These are phyloP conservation scores for Mortierella sp. DNA, from an alignment of 371 early-diverging fungal species.

Conservation along the genomic window DNA sequence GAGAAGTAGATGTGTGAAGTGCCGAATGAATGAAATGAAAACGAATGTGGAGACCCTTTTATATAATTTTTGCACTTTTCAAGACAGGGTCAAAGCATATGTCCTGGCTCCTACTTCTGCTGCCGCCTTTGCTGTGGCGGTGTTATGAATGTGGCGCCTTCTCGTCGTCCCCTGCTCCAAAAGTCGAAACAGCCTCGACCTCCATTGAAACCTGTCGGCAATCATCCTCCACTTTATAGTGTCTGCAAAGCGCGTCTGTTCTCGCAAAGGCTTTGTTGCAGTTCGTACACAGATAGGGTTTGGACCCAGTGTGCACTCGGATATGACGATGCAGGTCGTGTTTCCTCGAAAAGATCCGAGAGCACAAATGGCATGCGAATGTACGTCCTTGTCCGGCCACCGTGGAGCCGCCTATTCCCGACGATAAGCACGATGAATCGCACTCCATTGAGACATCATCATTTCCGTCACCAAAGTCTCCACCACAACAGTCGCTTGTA, in stretches of 20 bases:
- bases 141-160: background rate
- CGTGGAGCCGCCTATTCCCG: background rate
- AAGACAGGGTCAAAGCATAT: too few relatives aligned
- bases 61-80: too few relatives aligned
- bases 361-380: slow-evolving; percentile 58
- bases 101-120: background rate
- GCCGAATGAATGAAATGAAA: too few relatives aligned
- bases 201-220: slow-evolving; percentile 55
- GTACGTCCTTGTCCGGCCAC: slow-evolving; percentile 20
- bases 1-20: too few relatives aligned
- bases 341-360: slow-evolving; percentile 71
- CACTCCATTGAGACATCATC: background rate
- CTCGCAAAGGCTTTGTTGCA: slow-evolving; percentile 79
- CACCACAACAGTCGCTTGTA: background rate
- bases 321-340: slow-evolving; percentile 80
- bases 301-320: slow-evolving; percentile 77
- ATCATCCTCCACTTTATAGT: slow-evolving; percentile 70
- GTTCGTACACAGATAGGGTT: slow-evolving; percentile 71
- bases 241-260: slow-evolving; percentile 77
- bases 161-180: background rate
- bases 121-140: background rate
- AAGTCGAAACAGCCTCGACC: slow-evolving; percentile 15
- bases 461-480: background rate
- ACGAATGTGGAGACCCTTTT: too few relatives aligned
- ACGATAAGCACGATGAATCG: background rate